Evolutionary conservation across 2,329 filamentous ascomycete genomes (phyloP).

Genomic region (Cercospora canescens): DNA sequence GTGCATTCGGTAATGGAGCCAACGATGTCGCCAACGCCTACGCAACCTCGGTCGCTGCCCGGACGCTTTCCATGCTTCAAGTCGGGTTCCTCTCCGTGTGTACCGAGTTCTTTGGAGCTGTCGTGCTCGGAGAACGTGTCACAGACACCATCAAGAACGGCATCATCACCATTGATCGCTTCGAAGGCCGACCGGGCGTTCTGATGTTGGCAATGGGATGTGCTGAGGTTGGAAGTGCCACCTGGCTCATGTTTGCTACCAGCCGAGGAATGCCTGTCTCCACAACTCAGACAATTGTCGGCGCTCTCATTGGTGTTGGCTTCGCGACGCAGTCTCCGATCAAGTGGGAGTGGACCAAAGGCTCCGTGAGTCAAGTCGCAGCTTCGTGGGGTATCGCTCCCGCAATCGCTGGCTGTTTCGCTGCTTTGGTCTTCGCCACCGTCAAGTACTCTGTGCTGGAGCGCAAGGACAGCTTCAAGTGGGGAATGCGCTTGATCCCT

Average conservation of each 20-base stretch:
- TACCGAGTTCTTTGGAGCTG: constrained; percentile 55
- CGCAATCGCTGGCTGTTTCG: constrained; percentile 46
- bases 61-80: constrained; percentile 53
- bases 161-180: constrained; percentile 49
- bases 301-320: constrained; percentile 40
- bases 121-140: constrained; percentile 35
- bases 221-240: constrained; percentile 51
- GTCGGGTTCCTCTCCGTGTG: constrained; percentile 49
- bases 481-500: too few relatives aligned
- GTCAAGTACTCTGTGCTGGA: too few relatives aligned
- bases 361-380: constrained; percentile 62
- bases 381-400: constrained; percentile 50
- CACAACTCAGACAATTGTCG: constrained; percentile 54
- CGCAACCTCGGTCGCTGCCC: constrained; percentile 52
- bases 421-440: constrained; percentile 50
- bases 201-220: constrained; percentile 58
- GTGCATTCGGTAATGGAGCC: constrained; percentile 62
- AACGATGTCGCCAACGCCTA: constrained; percentile 57
- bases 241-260: constrained; percentile 57
- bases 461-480: too few relatives aligned
- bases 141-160: constrained; percentile 51
- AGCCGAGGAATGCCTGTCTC: constrained; percentile 54
- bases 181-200: constrained; percentile 46
- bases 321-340: constrained; percentile 53
- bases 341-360: constrained; percentile 58